Base-by-base conservation (phyloP, 495 filamentous ascomycete species). In the Penicillium robsamsonii region DNA sequence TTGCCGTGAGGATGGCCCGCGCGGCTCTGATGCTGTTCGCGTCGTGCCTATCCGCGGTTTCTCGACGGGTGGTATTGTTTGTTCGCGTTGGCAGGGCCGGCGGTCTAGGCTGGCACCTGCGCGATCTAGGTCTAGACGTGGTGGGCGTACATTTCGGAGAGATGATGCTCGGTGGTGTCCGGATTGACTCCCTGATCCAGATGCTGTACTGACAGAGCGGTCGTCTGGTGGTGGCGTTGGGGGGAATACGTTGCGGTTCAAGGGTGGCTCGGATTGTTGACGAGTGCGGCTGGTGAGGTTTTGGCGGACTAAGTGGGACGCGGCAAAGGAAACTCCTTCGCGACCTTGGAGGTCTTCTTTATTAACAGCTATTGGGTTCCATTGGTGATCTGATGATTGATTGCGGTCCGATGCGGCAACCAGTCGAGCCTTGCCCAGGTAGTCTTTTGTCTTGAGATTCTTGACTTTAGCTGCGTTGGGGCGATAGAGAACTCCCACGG, bases 401-500 rank as follows among this genome's bases (percentile, higher is more conserved):
- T 56, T 70, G 0, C 84, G 78, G 62, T 96, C 91, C 15, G 91
- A 87, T n/a, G 92, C 87, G 18, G 94, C 94, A n/a, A 99, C 87
- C 41, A 99, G 75, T 43, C 91, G 80, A 17, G 95, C 91, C 68
- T 96, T 97, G 31, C 94, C 94, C 5, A 99, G 83, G 67, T 99
- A 99, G 65, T 97, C 91, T 70, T 96, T 97, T 22, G 90, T 85
- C 75, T 96, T 95, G 60, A 99, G 79, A 63, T 99, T 99, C 70
- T 93, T 96, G 52, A 99, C 94, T 71, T 99, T 99, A 58, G 95
- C 92, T 58, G 92, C 90, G 70, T 96, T 97, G 33, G 94, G 94
- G 45, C 94, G 82, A 75, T 97, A 99, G 43, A 99, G 78, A 40
- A 97, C 86, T 15, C 94, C 94, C 30, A 97, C 91, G 2, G 94